A percentile compares a stretch with the other conserved stretches of the same genome.
These are phyloP conservation scores for Nemania abortiva DNA, from an alignment of 2,329 filamentous ascomycete species.

Conservation along the genomic window DNA sequence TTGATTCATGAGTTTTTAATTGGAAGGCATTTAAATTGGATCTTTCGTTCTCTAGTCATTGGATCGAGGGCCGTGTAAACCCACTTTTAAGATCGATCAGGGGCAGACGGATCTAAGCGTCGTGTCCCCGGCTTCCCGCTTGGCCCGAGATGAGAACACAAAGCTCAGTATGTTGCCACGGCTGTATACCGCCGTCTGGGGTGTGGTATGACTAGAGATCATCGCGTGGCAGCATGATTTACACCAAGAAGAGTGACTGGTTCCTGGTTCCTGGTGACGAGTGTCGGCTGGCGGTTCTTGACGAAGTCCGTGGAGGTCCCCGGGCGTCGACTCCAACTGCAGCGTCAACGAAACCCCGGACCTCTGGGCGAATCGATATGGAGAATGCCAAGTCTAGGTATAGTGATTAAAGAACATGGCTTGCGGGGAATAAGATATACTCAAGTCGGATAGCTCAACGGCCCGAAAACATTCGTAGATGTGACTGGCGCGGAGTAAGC, in stretches of 20 bases:
- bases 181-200: conserved; percentile 24
- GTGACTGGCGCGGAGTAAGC: conserved; percentile 27
- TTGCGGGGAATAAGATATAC: conserved; percentile 23
- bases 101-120: conserved; percentile 24
- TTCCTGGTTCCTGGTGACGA: conserved; percentile 15
- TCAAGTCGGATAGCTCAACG: conserved; percentile 28
- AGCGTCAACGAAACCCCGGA: conserved; percentile 21
- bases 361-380: conserved; percentile 30
- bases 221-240: conserved; percentile 10
- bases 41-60: conserved; percentile 25
- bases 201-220: conserved; percentile 7
- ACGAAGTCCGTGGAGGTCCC: conserved; percentile 22
- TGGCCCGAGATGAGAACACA: conserved; percentile 15
- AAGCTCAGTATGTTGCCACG: conserved; percentile 3
- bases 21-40: conserved; percentile 33
- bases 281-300: conserved; percentile 29
- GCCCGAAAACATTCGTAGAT: conserved; percentile 25
- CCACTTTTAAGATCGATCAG: conserved; percentile 24
- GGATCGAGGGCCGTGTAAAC: conserved; percentile 6
- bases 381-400: conserved; percentile 28
- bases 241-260: conserved; percentile 10
- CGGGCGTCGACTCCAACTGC: conserved; percentile 34
- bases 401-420: conserved; percentile 31
- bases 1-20: conserved; percentile 32
- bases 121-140: conserved; percentile 23